Conservation (phyloP, 169 alveolate genomes). For the Plasmodium gallinaceum region DNA sequence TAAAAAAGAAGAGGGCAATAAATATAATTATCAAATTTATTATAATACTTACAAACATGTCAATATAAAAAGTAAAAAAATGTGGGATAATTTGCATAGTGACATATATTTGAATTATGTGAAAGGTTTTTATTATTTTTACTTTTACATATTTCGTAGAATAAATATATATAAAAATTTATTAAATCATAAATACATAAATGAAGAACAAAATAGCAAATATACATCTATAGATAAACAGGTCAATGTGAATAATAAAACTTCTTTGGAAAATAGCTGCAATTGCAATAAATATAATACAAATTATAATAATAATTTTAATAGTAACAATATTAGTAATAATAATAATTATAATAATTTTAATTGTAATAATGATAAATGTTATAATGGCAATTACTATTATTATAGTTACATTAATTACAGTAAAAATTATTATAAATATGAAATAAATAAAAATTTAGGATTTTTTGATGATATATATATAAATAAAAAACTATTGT, state of each 20-base stretch:
- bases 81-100: neutral
- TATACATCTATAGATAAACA: neutral
- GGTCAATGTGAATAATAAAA: neutral
- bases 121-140: neutral
- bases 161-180: neutral
- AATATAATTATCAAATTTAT: too few relatives aligned
- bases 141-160: neutral
- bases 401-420: constrained; percentile 20
- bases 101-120: neutral
- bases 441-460: constrained; percentile 14
- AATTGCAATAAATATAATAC: neutral
- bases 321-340: neutral
- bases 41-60: too few relatives aligned
- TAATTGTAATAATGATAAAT: neutral
- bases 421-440: constrained; percentile 3
- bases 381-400: too few relatives aligned
- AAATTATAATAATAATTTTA: neutral
- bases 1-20: too few relatives aligned
- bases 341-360: neutral
- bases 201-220: neutral
- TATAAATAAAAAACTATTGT: neutral
- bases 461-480: neutral
- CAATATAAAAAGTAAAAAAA: neutral
- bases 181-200: neutral
- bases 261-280: neutral